Percentiles rank a stretch among this genome's conserved stretches.
Evolutionary conservation across 176 grass and related monocot genomes (phyloP).

Genomic region (Triticum dicoccoides): DNA sequence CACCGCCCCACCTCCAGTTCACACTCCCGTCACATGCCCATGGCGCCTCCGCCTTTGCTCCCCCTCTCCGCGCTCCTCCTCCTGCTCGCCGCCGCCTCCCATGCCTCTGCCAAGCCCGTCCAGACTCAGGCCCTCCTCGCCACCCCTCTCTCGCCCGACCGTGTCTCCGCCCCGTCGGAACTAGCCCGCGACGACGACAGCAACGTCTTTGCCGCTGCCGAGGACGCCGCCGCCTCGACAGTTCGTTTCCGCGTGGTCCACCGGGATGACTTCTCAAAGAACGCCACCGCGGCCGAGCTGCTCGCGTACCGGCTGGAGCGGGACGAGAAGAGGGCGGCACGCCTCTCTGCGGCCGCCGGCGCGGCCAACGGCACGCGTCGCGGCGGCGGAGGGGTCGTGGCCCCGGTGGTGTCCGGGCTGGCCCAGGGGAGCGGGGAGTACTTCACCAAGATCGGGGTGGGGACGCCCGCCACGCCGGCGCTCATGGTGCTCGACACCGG

Average conservation of each 20-base stretch:
- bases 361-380: conserved; percentile 17
- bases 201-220: neutral
- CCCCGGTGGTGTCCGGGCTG: conserved; percentile 69
- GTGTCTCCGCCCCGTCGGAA: neutral
- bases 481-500: conserved; percentile 96
- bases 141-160: conserved; percentile 39
- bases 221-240: neutral
- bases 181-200: neutral
- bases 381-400: conserved; percentile 22
- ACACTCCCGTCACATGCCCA: neutral
- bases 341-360: conserved; percentile 22
- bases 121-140: conserved; percentile 36
- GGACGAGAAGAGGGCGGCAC: conserved; percentile 27
- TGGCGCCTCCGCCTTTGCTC: conserved; percentile 18
- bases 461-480: conserved; percentile 58
- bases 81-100: conserved; percentile 1
- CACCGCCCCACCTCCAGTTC: neutral
- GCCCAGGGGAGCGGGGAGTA: conserved; percentile 94
- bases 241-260: conserved; percentile 42
- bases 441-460: conserved; percentile 85
- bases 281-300: conserved; percentile 37
- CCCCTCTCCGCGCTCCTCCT: conserved; percentile 21
- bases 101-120: neutral
- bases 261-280: conserved; percentile 43
- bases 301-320: conserved; percentile 43